phyloP scores from a whole-genome alignment of 2,329 filamentous ascomycete genomes.

The Verticillium klebahnii region DNA sequence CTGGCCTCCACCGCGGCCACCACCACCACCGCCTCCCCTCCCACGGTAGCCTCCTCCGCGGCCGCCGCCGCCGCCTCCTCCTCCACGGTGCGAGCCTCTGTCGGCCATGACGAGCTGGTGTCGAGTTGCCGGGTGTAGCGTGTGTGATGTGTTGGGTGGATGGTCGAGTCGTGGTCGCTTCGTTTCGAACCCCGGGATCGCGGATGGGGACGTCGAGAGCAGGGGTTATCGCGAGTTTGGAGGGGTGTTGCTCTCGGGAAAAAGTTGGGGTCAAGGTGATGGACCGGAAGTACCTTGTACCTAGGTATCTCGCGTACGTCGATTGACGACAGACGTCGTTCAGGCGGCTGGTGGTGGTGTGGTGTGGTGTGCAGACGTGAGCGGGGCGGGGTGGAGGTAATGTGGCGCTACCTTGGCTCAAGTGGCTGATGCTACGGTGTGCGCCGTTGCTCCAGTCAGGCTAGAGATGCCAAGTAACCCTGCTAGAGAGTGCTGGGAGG shows the following conservation, averaged over 20 bases:
- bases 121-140: conserved; percentile 1
- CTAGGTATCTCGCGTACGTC: not conserved
- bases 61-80: conserved; percentile 36
- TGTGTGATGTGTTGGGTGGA: conserved; percentile 5
- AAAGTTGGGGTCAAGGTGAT: not conserved
- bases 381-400: not conserved
- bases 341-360: not conserved
- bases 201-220: not conserved
- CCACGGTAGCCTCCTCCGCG: conserved; percentile 43
- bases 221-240: not conserved
- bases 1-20: conserved; percentile 36
- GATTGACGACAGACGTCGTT: not conserved
- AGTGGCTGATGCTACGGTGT: not conserved
- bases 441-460: no score
- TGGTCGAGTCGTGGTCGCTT: conserved; percentile 3
- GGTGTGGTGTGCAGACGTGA: not conserved
- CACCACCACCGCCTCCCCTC: conserved; percentile 38
- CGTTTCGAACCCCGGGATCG: not conserved
- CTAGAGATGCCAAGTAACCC: no score
- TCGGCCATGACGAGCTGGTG: conserved; percentile 40
- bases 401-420: not conserved
- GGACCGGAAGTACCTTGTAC: not conserved
- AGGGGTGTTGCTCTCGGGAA: not conserved
- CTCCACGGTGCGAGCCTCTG: conserved; percentile 42
- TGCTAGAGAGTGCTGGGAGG: no score